Percentiles rank a stretch among this genome's conserved stretches.
phyloP scores from a whole-genome alignment of 169 alveolate species.

The Cryptosporidium baileyi region DNA sequence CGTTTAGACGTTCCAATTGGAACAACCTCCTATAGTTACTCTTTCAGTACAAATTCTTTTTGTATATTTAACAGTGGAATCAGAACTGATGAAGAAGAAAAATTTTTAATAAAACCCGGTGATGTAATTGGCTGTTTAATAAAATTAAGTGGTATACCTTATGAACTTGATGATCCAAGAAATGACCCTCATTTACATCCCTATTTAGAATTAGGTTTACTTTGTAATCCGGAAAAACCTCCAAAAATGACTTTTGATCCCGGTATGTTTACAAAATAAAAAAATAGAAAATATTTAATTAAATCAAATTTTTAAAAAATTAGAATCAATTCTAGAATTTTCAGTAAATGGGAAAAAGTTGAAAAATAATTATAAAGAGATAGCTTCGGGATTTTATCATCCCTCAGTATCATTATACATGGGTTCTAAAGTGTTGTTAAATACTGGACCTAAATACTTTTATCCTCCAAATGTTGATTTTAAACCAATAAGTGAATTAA shows the following conservation, averaged over 20 bases:
- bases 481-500: neutral
- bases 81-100: neutral
- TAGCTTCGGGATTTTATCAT: constrained; percentile 80
- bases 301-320: constrained; percentile 6
- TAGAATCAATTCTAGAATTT: constrained; percentile 73
- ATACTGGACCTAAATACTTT: constrained; percentile 78
- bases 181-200: constrained; percentile 79
- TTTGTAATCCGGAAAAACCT: constrained; percentile 42
- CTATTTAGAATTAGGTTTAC: constrained; percentile 70
- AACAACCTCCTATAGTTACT: constrained; percentile 15
- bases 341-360: constrained; percentile 78
- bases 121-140: constrained; percentile 77
- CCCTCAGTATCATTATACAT: constrained; percentile 80
- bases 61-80: neutral
- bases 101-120: constrained; percentile 42
- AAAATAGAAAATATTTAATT: neutral
- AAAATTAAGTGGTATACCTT: constrained; percentile 68
- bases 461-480: constrained; percentile 71
- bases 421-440: constrained; percentile 79
- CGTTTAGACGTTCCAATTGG: constrained; percentile 51
- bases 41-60: constrained; percentile 2
- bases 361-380: constrained; percentile 43
- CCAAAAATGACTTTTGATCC: constrained; percentile 22
- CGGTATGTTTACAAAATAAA: neutral
- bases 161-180: constrained; percentile 78